Conservation (phyloP, 352 stramenopile species). For the Globisporangium nunn region DNA sequence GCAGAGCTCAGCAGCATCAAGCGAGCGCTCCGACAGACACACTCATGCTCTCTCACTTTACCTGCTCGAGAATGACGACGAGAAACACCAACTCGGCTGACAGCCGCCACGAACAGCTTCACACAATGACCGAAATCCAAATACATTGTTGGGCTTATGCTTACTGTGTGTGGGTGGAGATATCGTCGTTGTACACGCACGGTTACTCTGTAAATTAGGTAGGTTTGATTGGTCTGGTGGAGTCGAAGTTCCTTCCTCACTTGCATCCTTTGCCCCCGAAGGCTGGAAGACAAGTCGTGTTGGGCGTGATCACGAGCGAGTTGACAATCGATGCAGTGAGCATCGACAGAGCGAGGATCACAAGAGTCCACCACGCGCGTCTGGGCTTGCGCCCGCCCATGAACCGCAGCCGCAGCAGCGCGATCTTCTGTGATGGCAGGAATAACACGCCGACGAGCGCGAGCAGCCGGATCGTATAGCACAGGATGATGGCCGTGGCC, state of each 20-base stretch:
- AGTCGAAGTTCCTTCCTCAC: not conserved
- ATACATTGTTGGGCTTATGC: no score
- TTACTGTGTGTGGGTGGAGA: no score
- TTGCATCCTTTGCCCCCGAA: conserved; percentile 23
- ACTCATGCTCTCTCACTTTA: no score
- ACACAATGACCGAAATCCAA: no score
- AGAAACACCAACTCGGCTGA: no score
- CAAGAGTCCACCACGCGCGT: conserved; percentile 13
- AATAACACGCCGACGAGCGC: conserved; percentile 19
- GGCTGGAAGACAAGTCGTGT: conserved; percentile 24
- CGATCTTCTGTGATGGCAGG: conserved; percentile 15
- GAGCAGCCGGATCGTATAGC: conserved; percentile 19
- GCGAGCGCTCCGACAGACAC: no score
- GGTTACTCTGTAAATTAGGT: not conserved
- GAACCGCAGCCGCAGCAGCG: conserved; percentile 11
- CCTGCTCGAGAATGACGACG: no score
- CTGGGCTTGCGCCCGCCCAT: conserved; percentile 9
- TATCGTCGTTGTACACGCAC: no score
- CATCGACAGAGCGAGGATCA: conserved; percentile 15
- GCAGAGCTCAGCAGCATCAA: not conserved
- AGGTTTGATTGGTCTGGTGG: no score
- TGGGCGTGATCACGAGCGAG: conserved; percentile 22
- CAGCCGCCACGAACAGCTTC: no score
- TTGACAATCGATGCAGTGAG: conserved; percentile 17
- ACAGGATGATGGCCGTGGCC: conserved; percentile 21